Evolutionary conservation across 2,329 filamentous ascomycete species (phyloP).

Genomic region (Fusarium siculi): DNA sequence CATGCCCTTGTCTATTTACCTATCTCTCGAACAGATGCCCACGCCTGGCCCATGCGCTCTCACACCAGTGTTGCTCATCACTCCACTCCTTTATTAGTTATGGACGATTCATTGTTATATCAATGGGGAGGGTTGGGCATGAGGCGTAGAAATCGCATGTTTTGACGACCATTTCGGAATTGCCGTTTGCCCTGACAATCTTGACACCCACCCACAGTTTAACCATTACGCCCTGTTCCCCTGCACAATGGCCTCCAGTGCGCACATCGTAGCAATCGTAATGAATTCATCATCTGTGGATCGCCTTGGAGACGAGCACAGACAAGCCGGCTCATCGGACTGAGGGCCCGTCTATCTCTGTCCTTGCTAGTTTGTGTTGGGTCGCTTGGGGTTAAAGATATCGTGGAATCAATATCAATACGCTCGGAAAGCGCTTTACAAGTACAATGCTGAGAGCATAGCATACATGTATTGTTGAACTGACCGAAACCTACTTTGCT

Average conservation of each 20-base stretch:
- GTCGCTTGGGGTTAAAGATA: neutral
- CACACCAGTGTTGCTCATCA: constrained; percentile 8
- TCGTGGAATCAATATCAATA: neutral
- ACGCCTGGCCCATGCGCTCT: constrained; percentile 23
- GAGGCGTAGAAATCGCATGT: constrained; percentile 11
- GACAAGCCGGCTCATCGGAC: constrained; percentile 22
- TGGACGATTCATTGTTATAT: constrained; percentile 16
- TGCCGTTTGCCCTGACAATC: neutral
- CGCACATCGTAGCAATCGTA: neutral
- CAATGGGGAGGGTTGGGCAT: neutral
- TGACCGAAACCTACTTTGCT: neutral
- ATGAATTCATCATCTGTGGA: neutral
- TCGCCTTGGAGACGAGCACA: constrained; percentile 21
- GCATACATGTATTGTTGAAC: neutral
- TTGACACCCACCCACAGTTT: neutral
- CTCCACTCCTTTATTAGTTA: constrained; percentile 9
- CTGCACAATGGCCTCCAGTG: neutral
- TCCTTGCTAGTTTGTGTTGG: constrained; percentile 10
- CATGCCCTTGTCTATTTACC: constrained; percentile 9
- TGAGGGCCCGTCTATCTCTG: constrained; percentile 15
- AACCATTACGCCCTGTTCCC: neutral
- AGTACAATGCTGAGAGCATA: neutral
- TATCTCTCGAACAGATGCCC: constrained; percentile 15
- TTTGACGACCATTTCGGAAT: constrained; percentile 1
- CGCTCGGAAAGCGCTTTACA: neutral